These are phyloP conservation scores for Phialophora tarda DNA, from an alignment of 2,329 filamentous ascomycete species.

Conservation along the genomic window DNA sequence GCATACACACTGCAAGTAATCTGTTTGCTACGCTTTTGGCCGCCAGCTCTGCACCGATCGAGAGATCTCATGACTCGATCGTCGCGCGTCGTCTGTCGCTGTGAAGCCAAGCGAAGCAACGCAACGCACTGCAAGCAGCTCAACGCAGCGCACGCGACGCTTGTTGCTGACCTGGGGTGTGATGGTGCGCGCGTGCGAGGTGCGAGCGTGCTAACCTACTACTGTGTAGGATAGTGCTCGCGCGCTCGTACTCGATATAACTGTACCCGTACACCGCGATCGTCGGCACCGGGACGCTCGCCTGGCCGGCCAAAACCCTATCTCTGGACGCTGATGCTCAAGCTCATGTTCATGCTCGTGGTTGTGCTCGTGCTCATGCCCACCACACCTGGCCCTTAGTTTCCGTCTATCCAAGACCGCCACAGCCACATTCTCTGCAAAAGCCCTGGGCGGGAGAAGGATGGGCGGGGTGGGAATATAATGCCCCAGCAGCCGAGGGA, in stretches of 20 bases:
- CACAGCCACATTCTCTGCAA: constrained; percentile 10
- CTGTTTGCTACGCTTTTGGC: background rate
- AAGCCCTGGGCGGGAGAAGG: constrained; percentile 3
- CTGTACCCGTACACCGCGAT: constrained; percentile 1
- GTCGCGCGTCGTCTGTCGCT: too few species aligned
- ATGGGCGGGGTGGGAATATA: background rate
- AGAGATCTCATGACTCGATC: constrained; percentile 9
- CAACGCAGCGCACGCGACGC: background rate
- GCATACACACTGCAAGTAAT: background rate
- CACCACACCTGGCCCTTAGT: background rate
- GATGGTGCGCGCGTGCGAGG: background rate
- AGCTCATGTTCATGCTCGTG: background rate
- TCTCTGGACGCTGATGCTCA: constrained; percentile 9
- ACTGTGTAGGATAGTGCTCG: background rate
- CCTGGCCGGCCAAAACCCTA: constrained; percentile 10
- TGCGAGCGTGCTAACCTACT: background rate
- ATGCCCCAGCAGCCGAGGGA: constrained; percentile 13
- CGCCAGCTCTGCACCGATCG: background rate
- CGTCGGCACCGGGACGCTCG: background rate
- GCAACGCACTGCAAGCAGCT: too few species aligned
- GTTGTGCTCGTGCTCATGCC: background rate
- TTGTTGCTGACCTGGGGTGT: background rate
- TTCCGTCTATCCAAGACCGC: background rate
- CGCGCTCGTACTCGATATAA: background rate
- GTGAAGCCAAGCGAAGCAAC: too few species aligned